Evolutionary conservation across 1,284 basidiomycete genomes (phyloP), one percentile per base, ranked within the genome.

Genomic region (Pholiota adiposa): DNA sequence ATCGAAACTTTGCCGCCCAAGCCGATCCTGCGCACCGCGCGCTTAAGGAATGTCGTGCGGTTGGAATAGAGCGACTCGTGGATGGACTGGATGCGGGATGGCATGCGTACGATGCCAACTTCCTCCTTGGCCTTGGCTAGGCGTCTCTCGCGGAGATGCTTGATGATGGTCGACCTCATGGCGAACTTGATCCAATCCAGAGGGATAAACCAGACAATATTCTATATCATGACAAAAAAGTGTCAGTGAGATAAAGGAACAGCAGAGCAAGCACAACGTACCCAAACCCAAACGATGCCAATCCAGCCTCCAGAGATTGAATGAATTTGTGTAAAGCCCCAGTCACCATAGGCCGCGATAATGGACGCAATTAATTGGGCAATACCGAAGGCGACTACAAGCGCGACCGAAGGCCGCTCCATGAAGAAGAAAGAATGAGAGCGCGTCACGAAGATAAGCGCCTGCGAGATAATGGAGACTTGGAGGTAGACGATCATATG

Each of bases 401-500:
- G 86, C 36, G 96, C 96, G 56, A 85, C 78, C 43, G 95, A 97
- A 8, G 96, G 96, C 63, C 96, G 89, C 80, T 98, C 96, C 92
- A 94, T 95, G 85, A 96, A 98, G 86, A 96, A 98, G 83, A 94
- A 97, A 21, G 93, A 85, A 75, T 97, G 96, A 65, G 96, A 90
- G 79, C 96, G 94, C 36, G 96, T 97, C 74, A 97, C 87, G 80
- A 97, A 97, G 81, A 98, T 97, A 62, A 98, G 82, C 3, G 96
- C 96, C 77, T 98, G 96, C 56, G 96, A 97, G 77, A 98, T 97
- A 77, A 97, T 96, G 65, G 96, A 95, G 63, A 97, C 95, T 77
- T 95, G 92, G 62, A 94, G 85, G 80, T 94, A 94, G 61, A 91
- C 81, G 67, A 94, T 85, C 75, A 85, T 88, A 78, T 93, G 92